Conservation (phyloP, 148 eudicot genomes). For the Pouteria glomerata region DNA sequence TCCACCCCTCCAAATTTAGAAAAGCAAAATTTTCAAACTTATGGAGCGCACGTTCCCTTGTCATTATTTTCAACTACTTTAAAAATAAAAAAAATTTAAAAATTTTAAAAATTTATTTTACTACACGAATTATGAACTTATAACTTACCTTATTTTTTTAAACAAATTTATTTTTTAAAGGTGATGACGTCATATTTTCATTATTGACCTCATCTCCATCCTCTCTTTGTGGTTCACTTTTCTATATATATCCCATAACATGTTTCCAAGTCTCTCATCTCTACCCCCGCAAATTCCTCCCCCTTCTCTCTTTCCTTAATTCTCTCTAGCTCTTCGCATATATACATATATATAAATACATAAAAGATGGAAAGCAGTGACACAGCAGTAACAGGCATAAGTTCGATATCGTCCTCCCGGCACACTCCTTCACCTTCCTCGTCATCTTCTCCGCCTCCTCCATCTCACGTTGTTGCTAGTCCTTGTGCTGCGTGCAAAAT, state of each 20-base stretch:
- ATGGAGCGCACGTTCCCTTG: too few relatives aligned
- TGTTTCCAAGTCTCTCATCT: not conserved
- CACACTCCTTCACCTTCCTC: constrained; percentile 12
- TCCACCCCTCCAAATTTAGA: too few relatives aligned
- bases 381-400: not conserved
- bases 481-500: constrained; percentile 47
- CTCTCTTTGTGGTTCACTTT: not conserved
- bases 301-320: not conserved
- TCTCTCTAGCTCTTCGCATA: not conserved
- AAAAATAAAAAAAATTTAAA: too few relatives aligned
- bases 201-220: not conserved
- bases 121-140: too few relatives aligned
- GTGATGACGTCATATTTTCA: not conserved
- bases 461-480: constrained; percentile 11
- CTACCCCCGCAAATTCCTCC: not conserved
- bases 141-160: too few relatives aligned
- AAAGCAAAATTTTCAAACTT: not conserved
- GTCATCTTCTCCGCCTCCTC: constrained; percentile 1
- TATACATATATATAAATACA: not conserved
- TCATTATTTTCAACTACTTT: too few relatives aligned
- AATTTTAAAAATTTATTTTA: too few relatives aligned
- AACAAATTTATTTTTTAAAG: not conserved
- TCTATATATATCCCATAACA: not conserved
- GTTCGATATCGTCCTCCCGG: not conserved
- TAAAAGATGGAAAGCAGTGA: not conserved